A percentile compares a stretch with the other conserved stretches of the same genome.
These are phyloP conservation scores for Blastomyces silverae DNA, from an alignment of 2,329 filamentous ascomycete species.

Conservation along the genomic window DNA sequence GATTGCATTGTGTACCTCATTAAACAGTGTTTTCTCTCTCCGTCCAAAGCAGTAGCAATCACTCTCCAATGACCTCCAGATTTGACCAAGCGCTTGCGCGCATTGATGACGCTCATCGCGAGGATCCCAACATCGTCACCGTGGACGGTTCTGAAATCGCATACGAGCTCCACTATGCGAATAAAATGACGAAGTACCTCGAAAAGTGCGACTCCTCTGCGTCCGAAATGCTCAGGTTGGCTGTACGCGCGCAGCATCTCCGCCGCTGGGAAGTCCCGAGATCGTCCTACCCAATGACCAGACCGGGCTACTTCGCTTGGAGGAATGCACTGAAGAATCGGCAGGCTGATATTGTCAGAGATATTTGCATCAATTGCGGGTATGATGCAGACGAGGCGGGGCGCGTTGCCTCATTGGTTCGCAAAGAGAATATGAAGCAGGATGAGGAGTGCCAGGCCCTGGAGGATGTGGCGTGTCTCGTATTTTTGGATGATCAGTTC, in stretches of 20 bases:
- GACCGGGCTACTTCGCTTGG: conserved; percentile 73
- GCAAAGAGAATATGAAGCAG: conserved; percentile 63
- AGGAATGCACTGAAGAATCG: conserved; percentile 65
- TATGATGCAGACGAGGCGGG: conserved; percentile 50
- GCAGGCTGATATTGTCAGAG: conserved; percentile 55
- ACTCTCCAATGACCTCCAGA: conserved; percentile 27
- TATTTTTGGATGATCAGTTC: conserved; percentile 82
- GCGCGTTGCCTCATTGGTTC: conserved; percentile 63
- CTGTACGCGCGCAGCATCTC: conserved; percentile 79
- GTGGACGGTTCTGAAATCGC: conserved; percentile 47
- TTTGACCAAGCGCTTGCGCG: conserved; percentile 50
- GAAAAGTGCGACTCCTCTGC: conserved; percentile 53
- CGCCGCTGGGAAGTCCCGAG: conserved; percentile 78
- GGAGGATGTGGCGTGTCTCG: conserved; percentile 79
- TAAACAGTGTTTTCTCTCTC: background rate
- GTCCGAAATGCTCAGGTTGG: conserved; percentile 61
- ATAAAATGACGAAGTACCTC: conserved; percentile 71
- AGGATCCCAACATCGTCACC: conserved; percentile 57
- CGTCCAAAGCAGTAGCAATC: background rate
- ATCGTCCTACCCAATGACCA: conserved; percentile 64
- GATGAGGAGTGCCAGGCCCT: conserved; percentile 57
- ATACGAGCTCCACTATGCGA: conserved; percentile 77
- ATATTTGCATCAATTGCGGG: conserved; percentile 49
- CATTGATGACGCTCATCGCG: conserved; percentile 66
- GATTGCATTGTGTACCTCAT: background rate